Conservation (phyloP, 257 asterid genomes). For the Euphrasia confusa region DNA sequence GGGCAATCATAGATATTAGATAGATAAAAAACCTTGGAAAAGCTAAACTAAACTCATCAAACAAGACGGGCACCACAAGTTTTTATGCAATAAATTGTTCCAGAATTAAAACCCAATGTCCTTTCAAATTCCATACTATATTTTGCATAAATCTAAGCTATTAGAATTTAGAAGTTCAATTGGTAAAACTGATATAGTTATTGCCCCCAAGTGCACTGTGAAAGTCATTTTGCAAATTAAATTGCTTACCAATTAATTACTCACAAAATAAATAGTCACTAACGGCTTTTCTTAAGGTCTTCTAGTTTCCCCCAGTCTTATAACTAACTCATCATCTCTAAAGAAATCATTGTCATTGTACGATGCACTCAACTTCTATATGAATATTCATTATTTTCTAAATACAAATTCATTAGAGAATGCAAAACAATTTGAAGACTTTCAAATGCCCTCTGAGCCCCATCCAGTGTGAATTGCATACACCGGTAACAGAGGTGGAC, state of each 20-base stretch:
- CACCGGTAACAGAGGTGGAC: neutral
- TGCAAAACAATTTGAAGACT: neutral
- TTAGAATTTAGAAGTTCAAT: too few relatives aligned
- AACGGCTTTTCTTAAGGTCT: neutral
- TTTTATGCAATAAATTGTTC: too few relatives aligned
- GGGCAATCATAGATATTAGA: too few relatives aligned
- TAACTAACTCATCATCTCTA: conserved; percentile 3
- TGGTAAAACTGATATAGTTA: too few relatives aligned
- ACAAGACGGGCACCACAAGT: too few relatives aligned
- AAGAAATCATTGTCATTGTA: neutral
- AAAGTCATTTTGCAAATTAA: neutral
- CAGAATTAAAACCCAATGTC: too few relatives aligned
- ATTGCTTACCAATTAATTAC: conserved; percentile 1
- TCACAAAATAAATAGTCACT: neutral
- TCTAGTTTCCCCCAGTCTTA: neutral
- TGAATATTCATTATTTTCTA: neutral
- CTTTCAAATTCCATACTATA: too few relatives aligned
- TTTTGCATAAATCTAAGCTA: too few relatives aligned
- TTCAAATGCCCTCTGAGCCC: neutral
- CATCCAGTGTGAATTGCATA: neutral
- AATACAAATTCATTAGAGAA: neutral
- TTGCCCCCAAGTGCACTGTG: neutral
- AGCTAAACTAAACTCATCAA: too few relatives aligned
- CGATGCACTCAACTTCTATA: neutral
- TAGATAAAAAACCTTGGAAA: too few relatives aligned